These are phyloP conservation scores for Saturnispora serradocipensis DNA, from an alignment of 805 yeast genomes.

Conservation along the genomic window DNA sequence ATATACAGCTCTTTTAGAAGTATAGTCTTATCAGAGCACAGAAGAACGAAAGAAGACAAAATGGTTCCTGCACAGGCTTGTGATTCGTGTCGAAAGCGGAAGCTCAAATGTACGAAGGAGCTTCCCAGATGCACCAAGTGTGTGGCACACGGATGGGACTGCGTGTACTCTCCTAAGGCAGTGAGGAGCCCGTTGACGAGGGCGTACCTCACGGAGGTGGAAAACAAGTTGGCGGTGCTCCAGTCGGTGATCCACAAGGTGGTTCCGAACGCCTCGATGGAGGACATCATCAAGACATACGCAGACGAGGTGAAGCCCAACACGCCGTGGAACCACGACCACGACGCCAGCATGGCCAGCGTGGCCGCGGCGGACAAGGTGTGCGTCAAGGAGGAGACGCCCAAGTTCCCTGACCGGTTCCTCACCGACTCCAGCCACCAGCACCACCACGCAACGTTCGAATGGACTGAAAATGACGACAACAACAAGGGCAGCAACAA, in stretches of 20 bases:
- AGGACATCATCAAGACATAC: constrained; percentile 22
- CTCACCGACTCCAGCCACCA: constrained; percentile 7
- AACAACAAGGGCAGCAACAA: background rate
- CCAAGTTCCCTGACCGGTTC: constrained; percentile 12
- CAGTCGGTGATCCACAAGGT: constrained; percentile 36
- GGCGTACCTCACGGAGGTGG: constrained; percentile 71
- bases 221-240: constrained; percentile 40
- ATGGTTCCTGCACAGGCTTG: constrained; percentile 46
- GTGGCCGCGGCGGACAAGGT: background rate
- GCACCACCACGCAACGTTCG: constrained; percentile 12
- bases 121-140: constrained; percentile 72
- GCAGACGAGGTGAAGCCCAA: background rate
- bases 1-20: background rate
- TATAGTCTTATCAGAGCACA: background rate
- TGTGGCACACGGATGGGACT: constrained; percentile 58
- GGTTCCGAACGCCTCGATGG: constrained; percentile 39
- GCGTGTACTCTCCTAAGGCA: constrained; percentile 69
- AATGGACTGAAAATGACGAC: constrained; percentile 12
- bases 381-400: constrained; percentile 2
- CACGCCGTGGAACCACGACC: background rate
- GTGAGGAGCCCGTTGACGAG: constrained; percentile 77
- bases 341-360: background rate
- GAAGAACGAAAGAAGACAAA: background rate
- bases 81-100: constrained; percentile 75
- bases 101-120: constrained; percentile 73